Evolutionary conservation across 768 basidiomycete genomes (phyloP).

Genomic region (Candolleomyces eurysporus): DNA sequence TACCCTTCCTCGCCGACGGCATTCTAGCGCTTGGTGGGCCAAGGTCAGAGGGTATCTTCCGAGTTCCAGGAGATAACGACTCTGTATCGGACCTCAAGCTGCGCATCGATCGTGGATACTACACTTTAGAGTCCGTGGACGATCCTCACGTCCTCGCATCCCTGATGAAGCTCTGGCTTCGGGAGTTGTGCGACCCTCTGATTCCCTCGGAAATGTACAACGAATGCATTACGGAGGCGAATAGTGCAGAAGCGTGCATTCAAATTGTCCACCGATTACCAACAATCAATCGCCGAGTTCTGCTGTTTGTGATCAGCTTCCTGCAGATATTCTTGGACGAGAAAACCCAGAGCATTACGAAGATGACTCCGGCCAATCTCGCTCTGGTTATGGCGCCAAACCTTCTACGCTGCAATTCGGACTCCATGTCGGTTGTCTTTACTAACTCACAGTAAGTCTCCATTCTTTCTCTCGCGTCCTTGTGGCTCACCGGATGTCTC

Average conservation of each 20-base stretch:
- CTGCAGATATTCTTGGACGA: constrained; percentile 86
- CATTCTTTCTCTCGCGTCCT: background rate
- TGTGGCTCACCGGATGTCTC: constrained; percentile 5
- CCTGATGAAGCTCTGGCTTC: constrained; percentile 88
- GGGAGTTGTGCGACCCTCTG: constrained; percentile 90
- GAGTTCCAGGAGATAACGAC: constrained; percentile 89
- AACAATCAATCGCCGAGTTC: constrained; percentile 80
- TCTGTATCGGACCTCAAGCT: constrained; percentile 85
- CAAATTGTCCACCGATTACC: constrained; percentile 76
- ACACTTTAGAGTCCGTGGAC: constrained; percentile 85
- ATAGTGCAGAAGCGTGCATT: constrained; percentile 67
- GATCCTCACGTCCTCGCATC: constrained; percentile 91
- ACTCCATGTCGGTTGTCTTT: constrained; percentile 86
- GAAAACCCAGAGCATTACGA: constrained; percentile 66
- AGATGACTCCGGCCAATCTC: constrained; percentile 89
- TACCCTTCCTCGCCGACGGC: constrained; percentile 90
- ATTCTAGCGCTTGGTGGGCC: constrained; percentile 87
- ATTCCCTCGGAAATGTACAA: constrained; percentile 91
- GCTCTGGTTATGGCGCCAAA: constrained; percentile 94
- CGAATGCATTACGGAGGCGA: constrained; percentile 72
- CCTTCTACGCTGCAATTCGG: constrained; percentile 79
- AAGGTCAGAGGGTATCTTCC: constrained; percentile 88
- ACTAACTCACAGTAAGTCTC: constrained; percentile 82
- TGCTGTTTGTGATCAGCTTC: constrained; percentile 88
- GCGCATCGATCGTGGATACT: constrained; percentile 88